Percentiles rank a stretch among this genome's conserved stretches.
phyloP scores from a whole-genome alignment of 2,329 filamentous ascomycete species.

The Neofusicoccum cordaticola region DNA sequence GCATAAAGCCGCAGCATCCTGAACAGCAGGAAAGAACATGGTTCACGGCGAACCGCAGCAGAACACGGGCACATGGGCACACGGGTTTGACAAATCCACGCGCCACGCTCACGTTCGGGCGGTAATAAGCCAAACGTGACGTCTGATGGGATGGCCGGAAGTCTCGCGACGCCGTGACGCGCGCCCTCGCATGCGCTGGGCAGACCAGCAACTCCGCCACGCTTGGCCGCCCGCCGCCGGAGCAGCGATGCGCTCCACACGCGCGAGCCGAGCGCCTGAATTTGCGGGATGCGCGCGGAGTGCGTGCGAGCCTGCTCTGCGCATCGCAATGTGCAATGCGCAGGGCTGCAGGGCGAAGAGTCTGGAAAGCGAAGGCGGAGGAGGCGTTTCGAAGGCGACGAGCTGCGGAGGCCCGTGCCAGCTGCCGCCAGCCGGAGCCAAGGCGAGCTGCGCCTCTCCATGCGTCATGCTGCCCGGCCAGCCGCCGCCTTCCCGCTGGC shows the following conservation, averaged over 20 bases:
- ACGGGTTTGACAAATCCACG: not conserved
- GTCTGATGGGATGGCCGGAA: constrained; percentile 4
- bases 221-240: not conserved
- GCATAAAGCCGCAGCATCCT: no score
- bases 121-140: not conserved
- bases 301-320: not conserved
- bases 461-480: not conserved
- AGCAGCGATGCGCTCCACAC: not conserved
- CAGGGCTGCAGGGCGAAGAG: not conserved
- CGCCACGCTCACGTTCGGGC: not conserved
- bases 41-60: not conserved
- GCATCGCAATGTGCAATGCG: not conserved
- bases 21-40: not conserved
- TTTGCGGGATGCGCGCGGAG: no score
- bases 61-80: not conserved
- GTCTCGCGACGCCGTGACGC: not conserved
- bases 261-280: no score
- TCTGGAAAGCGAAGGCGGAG: not conserved
- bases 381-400: not conserved
- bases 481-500: not conserved
- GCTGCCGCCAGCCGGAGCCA: not conserved
- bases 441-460: constrained; percentile 7
- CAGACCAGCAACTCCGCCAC: not conserved
- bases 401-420: not conserved
- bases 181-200: not conserved